Evolutionary conservation across 2,329 filamentous ascomycete genomes (phyloP).

Genomic region (Diaporthe velutina): DNA sequence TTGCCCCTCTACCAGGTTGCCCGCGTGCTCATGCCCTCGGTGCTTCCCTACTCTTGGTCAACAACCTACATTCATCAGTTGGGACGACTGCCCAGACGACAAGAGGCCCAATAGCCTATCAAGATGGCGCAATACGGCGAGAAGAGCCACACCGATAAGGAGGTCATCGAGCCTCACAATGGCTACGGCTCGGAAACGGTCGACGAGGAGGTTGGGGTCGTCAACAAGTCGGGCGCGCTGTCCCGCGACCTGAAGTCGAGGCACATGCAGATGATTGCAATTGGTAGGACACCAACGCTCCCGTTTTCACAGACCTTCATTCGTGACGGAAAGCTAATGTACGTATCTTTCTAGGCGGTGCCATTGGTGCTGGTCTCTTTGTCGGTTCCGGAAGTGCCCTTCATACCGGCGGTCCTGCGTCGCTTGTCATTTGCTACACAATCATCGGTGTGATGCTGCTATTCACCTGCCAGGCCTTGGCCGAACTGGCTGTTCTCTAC

Average conservation of each 20-base stretch:
- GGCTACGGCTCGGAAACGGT: slow-evolving; percentile 39
- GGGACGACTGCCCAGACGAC: not conserved
- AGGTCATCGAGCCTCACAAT: slow-evolving; percentile 38
- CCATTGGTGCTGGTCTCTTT: slow-evolving; percentile 72
- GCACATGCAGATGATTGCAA: slow-evolving; percentile 63
- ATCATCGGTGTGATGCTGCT: slow-evolving; percentile 71
- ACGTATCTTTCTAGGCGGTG: slow-evolving; percentile 50
- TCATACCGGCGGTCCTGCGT: slow-evolving; percentile 69
- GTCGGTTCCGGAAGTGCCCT: slow-evolving; percentile 75
- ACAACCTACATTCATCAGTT: not conserved
- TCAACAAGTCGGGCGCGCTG: slow-evolving; percentile 50
- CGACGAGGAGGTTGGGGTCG: slow-evolving; percentile 53
- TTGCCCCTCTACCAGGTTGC: slow-evolving; percentile 6
- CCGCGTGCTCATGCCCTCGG: not conserved
- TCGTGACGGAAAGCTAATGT: not conserved
- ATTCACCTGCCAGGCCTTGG: slow-evolving; percentile 70
- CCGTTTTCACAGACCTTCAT: not conserved
- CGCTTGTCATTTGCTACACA: slow-evolving; percentile 63
- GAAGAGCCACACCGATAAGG: slow-evolving; percentile 45
- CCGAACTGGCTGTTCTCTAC: slow-evolving; percentile 70
- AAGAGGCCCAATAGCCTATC: slow-evolving; percentile 13
- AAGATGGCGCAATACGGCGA: slow-evolving; percentile 45
- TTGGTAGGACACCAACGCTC: slow-evolving; percentile 48
- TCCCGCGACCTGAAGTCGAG: slow-evolving; percentile 52
- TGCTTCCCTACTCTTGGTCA: not conserved